A percentile compares a stretch with the other conserved stretches of the same genome.
Conservation (phyloP, 148 eudicot genomes). For the Diospyros lotus region DNA sequence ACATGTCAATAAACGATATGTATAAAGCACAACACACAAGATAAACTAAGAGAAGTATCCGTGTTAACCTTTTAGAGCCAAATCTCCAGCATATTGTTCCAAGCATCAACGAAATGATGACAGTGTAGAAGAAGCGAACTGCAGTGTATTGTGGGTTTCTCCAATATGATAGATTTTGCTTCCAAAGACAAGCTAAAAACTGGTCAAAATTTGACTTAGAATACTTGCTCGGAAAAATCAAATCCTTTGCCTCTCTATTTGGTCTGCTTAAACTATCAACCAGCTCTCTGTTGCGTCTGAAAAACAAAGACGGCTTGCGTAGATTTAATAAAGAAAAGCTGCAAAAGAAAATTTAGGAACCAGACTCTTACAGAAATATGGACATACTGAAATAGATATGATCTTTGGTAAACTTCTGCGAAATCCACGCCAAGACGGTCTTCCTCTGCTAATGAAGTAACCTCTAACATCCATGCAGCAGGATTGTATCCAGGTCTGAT, state of each 20-base stretch:
- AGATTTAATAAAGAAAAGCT: slow-evolving; percentile 18
- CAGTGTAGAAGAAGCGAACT: slow-evolving; percentile 95
- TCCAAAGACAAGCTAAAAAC: slow-evolving; percentile 87
- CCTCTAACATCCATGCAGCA: slow-evolving; percentile 99
- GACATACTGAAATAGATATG: slow-evolving; percentile 66
- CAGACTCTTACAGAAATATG: slow-evolving; percentile 9
- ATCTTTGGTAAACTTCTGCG: slow-evolving; percentile 78
- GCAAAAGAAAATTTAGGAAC: not conserved
- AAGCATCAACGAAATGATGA: slow-evolving; percentile 90
- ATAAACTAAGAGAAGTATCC: slow-evolving; percentile 5
- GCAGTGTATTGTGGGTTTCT: slow-evolving; percentile 98
- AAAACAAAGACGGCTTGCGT: slow-evolving; percentile 10
- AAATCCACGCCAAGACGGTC: slow-evolving; percentile 77
- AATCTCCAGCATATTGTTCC: slow-evolving; percentile 97
- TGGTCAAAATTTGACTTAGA: slow-evolving; percentile 60
- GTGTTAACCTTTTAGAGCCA: slow-evolving; percentile 74
- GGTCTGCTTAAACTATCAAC: slow-evolving; percentile 85
- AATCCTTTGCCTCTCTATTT: slow-evolving; percentile 61
- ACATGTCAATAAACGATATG: not conserved
- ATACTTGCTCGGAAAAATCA: slow-evolving; percentile 71
- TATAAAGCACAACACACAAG: not conserved
- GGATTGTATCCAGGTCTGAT: slow-evolving; percentile 90
- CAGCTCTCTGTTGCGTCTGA: slow-evolving; percentile 70
- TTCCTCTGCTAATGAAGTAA: slow-evolving; percentile 82
- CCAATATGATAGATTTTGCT: slow-evolving; percentile 95